Percentiles rank a stretch among this genome's conserved stretches.
Evolutionary conservation across 352 stramenopile species (phyloP).

Genomic region (Pythium coloratum): DNA sequence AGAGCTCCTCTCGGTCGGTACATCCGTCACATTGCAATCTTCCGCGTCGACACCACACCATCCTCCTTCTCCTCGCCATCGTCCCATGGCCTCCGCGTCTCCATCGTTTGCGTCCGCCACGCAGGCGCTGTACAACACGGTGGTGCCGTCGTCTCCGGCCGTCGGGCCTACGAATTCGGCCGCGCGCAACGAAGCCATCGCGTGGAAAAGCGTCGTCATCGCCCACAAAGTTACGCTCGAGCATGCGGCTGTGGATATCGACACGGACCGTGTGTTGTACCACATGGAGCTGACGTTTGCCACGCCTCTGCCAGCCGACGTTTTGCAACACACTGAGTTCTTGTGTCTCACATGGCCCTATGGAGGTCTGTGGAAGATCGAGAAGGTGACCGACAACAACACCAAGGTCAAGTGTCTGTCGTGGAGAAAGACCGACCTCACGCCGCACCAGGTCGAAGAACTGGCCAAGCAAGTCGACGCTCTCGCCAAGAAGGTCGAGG

Average conservation of each 20-base stretch:
- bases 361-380: constrained; percentile 63
- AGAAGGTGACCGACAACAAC: constrained; percentile 35
- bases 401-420: constrained; percentile 42
- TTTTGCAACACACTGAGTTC: constrained; percentile 36
- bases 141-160: constrained; percentile 3
- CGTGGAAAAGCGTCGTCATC: constrained; percentile 46
- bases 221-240: constrained; percentile 49
- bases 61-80: neutral
- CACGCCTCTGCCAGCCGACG: constrained; percentile 34
- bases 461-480: constrained; percentile 36
- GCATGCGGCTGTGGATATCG: constrained; percentile 54
- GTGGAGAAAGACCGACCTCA: constrained; percentile 53
- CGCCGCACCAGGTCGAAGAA: constrained; percentile 21
- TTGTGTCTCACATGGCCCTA: constrained; percentile 52
- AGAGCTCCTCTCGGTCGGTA: neutral
- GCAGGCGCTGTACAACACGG: constrained; percentile 2
- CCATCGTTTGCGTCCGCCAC: neutral
- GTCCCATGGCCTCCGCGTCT: neutral
- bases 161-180: neutral
- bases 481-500: constrained; percentile 40
- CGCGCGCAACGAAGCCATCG: constrained; percentile 33
- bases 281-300: constrained; percentile 50
- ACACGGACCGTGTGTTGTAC: constrained; percentile 49
- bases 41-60: neutral
- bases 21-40: neutral